phyloP scores from a whole-genome alignment of 495 filamentous ascomycete species.

The Talaromyces trachyspermus region DNA sequence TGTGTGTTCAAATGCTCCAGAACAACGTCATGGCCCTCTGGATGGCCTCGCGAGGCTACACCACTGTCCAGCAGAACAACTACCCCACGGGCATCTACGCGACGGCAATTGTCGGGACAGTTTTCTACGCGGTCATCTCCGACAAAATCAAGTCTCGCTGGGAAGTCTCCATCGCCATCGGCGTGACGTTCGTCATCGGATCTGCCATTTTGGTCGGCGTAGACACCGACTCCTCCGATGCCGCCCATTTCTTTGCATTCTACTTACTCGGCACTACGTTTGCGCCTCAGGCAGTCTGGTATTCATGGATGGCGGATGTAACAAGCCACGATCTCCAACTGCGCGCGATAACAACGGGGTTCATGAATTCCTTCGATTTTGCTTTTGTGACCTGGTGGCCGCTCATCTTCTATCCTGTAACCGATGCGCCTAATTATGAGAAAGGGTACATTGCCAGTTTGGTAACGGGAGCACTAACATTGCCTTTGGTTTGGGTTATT shows the following conservation, averaged over 20 bases:
- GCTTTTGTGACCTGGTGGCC: constrained; percentile 33
- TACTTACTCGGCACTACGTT: constrained; percentile 29
- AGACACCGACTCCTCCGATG: constrained; percentile 14
- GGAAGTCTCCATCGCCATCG: constrained; percentile 28
- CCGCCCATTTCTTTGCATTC: constrained; percentile 25
- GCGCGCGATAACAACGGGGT: constrained; percentile 27
- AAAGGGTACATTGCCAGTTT: constrained; percentile 30
- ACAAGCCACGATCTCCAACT: constrained; percentile 27
- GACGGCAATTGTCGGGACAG: constrained; percentile 24
- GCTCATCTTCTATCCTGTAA: constrained; percentile 27
- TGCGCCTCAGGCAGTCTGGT: constrained; percentile 31
- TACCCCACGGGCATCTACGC: constrained; percentile 28
- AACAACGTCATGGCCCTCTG: constrained; percentile 33
- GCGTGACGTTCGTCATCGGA: constrained; percentile 25
- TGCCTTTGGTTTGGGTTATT: constrained; percentile 24
- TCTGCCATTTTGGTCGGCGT: constrained; percentile 22
- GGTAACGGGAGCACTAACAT: constrained; percentile 23
- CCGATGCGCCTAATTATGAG: constrained; percentile 25
- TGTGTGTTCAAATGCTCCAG: constrained; percentile 23
- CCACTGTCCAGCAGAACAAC: constrained; percentile 27
- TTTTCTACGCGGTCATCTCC: constrained; percentile 27
- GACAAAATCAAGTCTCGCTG: constrained; percentile 27
- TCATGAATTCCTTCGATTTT: constrained; percentile 34
- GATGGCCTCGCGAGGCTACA: constrained; percentile 29
- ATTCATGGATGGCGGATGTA: constrained; percentile 30